Conservation (phyloP, 768 basidiomycete genomes). For the Amyloporia xantha region DNA sequence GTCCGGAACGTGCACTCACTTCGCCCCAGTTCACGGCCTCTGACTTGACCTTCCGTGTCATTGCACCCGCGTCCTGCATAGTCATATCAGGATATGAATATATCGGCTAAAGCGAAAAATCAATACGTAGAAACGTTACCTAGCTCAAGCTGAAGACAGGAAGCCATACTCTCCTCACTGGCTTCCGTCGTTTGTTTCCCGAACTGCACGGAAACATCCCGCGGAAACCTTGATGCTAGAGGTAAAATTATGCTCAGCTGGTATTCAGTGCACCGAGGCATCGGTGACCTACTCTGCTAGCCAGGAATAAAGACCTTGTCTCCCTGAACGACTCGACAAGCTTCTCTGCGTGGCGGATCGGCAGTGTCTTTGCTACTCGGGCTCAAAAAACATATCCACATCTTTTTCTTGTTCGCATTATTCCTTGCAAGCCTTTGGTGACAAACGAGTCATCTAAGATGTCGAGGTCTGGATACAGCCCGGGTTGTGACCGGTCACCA, state of each 20-base stretch:
- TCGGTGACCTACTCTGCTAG: conserved; percentile 52
- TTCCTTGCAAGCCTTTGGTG: too few species aligned
- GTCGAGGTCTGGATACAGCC: too few species aligned
- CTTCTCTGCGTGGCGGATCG: conserved; percentile 48
- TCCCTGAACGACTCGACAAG: conserved; percentile 87
- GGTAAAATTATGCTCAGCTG: not conserved
- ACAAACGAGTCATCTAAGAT: too few species aligned
- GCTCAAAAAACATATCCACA: too few species aligned
- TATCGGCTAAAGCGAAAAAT: not conserved
- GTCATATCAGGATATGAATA: not conserved
- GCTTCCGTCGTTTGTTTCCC: conserved; percentile 41
- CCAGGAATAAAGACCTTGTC: conserved; percentile 77
- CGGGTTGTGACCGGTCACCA: not conserved
- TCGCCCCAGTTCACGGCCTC: conserved; percentile 35
- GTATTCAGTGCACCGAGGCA: not conserved
- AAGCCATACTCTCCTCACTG: conserved; percentile 67
- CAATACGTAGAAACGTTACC: conserved; percentile 48
- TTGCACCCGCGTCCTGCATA: conserved; percentile 47
- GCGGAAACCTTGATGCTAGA: conserved; percentile 38
- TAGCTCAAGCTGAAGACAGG: conserved; percentile 68
- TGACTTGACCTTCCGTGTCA: conserved; percentile 41
- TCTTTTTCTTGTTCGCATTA: too few species aligned
- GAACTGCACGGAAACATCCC: conserved; percentile 58
- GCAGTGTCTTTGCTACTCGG: too few species aligned
- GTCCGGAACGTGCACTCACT: conserved; percentile 69